Evolutionary conservation across 2,329 filamentous ascomycete genomes (phyloP).

Genomic region (Colletotrichum sp.): DNA sequence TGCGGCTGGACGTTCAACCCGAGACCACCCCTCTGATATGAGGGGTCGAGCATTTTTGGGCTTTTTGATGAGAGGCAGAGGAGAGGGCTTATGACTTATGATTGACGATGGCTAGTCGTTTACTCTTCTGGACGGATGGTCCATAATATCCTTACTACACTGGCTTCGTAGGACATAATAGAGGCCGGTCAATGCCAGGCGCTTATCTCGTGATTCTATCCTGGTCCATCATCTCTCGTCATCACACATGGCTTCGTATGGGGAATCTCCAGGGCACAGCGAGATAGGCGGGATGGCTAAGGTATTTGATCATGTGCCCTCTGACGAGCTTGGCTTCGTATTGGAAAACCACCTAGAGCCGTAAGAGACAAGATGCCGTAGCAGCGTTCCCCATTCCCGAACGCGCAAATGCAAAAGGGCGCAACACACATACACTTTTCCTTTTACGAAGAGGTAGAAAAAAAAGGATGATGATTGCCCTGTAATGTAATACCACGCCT

Average conservation of each 20-base stretch:
- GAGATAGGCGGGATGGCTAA: not conserved
- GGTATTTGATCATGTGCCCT: conserved; percentile 36
- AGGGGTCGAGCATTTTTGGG: not conserved
- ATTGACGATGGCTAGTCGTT: not conserved
- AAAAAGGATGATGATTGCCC: conserved; percentile 23
- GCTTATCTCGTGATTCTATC: not conserved
- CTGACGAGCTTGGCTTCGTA: conserved; percentile 46
- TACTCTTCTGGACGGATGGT: not conserved
- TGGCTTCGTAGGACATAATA: not conserved
- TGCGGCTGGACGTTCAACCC: conserved; percentile 41
- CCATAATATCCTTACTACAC: not conserved
- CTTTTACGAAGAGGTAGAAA: not conserved
- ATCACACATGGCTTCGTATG: not conserved
- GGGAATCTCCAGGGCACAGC: conserved; percentile 14
- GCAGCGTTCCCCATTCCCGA: conserved; percentile 50
- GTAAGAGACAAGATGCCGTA: conserved; percentile 34
- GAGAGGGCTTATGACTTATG: not conserved
- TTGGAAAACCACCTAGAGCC: conserved; percentile 34
- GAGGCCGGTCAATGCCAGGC: not conserved
- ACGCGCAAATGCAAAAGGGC: conserved; percentile 48
- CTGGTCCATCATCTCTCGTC: not conserved
- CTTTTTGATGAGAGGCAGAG: not conserved
- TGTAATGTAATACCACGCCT: conserved; percentile 23
- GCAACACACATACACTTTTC: conserved; percentile 8
- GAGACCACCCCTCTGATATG: not conserved